Evolutionary conservation across 441 rosid species (phyloP), one percentile per base, ranked within the genome.

Genomic region (Gossypium schwendimanii): DNA sequence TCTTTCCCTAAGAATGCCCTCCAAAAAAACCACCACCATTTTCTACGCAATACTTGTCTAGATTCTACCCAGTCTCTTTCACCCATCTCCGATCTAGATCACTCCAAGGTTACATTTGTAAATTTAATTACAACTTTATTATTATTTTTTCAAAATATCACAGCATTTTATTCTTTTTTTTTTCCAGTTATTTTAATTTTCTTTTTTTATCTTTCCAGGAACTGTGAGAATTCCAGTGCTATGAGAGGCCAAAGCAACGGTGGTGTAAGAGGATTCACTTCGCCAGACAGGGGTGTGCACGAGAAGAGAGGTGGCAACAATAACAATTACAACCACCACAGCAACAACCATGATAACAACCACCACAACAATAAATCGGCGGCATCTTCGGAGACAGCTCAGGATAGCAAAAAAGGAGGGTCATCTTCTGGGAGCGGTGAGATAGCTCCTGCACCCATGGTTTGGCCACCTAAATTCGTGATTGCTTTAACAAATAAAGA

Each of bases 391-490:
- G 92, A 87, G 79, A 83, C 85, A 41, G 92, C 86, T 24, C 88
- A 80, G 33, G 92, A 85, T 41, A 80, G 86, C 83, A 84, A 82
- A 71, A 87, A 84, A 70, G 92, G 85, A 21, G 86, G 88, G 52
- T 85, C 92, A 15, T 87, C 94, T 31, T 87, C 90, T 0, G 90
- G 87, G 10, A 87, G 90, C 84, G 92, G 94, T 17, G 94, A 87
- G 54, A 87, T 82, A 10, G 78, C 74, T 4, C 76, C 83, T 1
- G 79, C 83, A 15, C 69, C 83, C 8, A 81, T 84, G 5, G 82
- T 85, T 4, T 89, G 94, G 94, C 94, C 94, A 31, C 92, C 90
- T 3, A 89, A 87, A 72, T 87, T 89, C 79, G 84, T 81, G 84
- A 87, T 89, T 79, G 88, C 86, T 57, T 77, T 90, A 55, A 85